Percentiles rank a stretch among this genome's conserved stretches.
Evolutionary conservation across 1,139 yeast genomes (phyloP).

Genomic region (Magnusiomyces ingens): DNA sequence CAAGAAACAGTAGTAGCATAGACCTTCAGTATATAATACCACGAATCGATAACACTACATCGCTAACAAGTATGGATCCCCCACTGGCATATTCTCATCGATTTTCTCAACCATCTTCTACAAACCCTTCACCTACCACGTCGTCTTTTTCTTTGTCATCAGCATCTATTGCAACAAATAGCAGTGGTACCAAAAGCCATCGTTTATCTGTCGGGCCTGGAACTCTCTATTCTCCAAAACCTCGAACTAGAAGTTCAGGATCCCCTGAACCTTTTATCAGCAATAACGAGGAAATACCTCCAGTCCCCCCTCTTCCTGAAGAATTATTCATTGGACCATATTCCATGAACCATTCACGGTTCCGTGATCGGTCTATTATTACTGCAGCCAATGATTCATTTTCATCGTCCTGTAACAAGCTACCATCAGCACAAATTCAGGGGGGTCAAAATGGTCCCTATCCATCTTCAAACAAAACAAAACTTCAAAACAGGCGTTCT

Average conservation of each 20-base stretch:
- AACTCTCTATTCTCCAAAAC: neutral
- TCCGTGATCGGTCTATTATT: neutral
- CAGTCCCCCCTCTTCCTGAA: conserved; percentile 17
- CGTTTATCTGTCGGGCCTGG: neutral
- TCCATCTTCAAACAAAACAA: neutral
- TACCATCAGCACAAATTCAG: too few species aligned
- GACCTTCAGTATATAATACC: conserved; percentile 2
- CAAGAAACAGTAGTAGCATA: neutral
- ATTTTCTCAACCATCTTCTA: neutral
- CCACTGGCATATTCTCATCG: neutral
- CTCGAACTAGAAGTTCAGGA: neutral
- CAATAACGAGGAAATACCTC: conserved; percentile 14
- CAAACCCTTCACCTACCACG: neutral
- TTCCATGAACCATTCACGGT: neutral
- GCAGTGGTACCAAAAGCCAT: neutral
- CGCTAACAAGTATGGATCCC: neutral
- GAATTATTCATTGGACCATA: conserved; percentile 11
- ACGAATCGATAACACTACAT: neutral
- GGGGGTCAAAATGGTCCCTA: neutral
- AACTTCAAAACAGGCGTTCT: neutral
- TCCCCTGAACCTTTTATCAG: conserved; percentile 14
- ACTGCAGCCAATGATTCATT: neutral
- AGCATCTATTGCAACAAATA: neutral
- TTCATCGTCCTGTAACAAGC: too few species aligned
- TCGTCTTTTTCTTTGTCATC: neutral